Percentiles rank a stretch among this genome's conserved stretches.
phyloP scores from a whole-genome alignment of 345 rosid genomes.

The Murraya paniculata region DNA sequence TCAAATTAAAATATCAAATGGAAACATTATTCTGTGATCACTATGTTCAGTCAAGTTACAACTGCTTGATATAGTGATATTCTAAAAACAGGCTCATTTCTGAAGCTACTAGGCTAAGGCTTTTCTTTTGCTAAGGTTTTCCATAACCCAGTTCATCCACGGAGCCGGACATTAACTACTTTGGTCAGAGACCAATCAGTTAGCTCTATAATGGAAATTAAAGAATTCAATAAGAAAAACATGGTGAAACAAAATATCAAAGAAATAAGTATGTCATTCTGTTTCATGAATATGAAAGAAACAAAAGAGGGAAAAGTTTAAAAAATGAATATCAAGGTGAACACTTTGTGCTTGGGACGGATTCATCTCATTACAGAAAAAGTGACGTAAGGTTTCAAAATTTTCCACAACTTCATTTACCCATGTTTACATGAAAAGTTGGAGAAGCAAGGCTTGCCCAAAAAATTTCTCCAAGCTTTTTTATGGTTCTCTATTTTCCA shows the following conservation, averaged over 20 bases:
- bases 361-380: not conserved
- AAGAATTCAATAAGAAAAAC: not conserved
- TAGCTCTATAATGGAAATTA: not conserved
- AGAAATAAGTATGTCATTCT: not conserved
- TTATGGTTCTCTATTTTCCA: not conserved
- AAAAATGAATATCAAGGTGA: not conserved
- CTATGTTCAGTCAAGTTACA: not conserved
- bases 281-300: not conserved
- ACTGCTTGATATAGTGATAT: not conserved
- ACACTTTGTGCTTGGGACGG: not conserved
- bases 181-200: not conserved
- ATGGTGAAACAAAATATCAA: not conserved
- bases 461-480: not conserved
- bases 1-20: not conserved
- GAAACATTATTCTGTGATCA: not conserved
- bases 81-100: not conserved
- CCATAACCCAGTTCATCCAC: conserved; percentile 5
- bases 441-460: not conserved
- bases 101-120: not conserved
- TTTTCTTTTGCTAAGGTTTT: not conserved
- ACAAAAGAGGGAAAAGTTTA: not conserved
- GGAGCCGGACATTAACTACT: not conserved
- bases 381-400: not conserved
- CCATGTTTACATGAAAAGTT: not conserved
- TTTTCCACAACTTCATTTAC: not conserved